phyloP scores from a whole-genome alignment of 2,329 filamentous ascomycete species.

The Apiospora sp. region DNA sequence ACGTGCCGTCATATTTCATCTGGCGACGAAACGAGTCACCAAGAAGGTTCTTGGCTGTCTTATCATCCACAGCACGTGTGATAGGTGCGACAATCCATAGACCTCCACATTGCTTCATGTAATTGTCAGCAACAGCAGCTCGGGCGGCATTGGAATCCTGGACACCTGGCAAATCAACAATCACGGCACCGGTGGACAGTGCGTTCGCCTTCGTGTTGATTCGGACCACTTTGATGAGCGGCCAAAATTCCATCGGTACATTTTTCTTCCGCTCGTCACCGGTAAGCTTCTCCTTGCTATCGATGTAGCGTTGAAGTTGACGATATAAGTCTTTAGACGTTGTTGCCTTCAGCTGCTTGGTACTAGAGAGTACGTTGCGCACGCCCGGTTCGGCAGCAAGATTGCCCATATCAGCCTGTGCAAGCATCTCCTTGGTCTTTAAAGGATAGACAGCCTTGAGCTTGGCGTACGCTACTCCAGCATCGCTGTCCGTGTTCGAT shows the following conservation, averaged over 20 bases:
- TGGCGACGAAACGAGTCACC: constrained; percentile 66
- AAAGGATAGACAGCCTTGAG: constrained; percentile 40
- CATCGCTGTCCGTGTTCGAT: constrained; percentile 36
- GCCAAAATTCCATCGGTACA: constrained; percentile 42
- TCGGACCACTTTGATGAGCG: constrained; percentile 50
- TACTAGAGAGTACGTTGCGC: constrained; percentile 10
- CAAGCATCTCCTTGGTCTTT: constrained; percentile 40
- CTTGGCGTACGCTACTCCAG: constrained; percentile 39
- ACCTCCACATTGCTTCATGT: constrained; percentile 64
- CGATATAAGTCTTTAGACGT: constrained; percentile 51
- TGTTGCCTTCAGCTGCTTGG: not conserved
- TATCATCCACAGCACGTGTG: constrained; percentile 67
- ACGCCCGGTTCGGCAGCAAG: constrained; percentile 46
- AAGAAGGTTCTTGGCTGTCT: constrained; percentile 64
- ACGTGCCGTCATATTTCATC: constrained; percentile 65
- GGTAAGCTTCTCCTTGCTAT: constrained; percentile 58
- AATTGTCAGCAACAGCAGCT: constrained; percentile 62
- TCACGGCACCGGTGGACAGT: constrained; percentile 60
- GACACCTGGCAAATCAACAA: constrained; percentile 67
- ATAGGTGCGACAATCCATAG: constrained; percentile 71
- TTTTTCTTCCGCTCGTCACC: not conserved
- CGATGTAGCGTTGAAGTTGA: constrained; percentile 58
- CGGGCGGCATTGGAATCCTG: constrained; percentile 68
- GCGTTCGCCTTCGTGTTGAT: constrained; percentile 58
- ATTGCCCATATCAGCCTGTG: constrained; percentile 40